phyloP scores from a whole-genome alignment of 2,329 filamentous ascomycete species.

The Anisogramma anomala region DNA sequence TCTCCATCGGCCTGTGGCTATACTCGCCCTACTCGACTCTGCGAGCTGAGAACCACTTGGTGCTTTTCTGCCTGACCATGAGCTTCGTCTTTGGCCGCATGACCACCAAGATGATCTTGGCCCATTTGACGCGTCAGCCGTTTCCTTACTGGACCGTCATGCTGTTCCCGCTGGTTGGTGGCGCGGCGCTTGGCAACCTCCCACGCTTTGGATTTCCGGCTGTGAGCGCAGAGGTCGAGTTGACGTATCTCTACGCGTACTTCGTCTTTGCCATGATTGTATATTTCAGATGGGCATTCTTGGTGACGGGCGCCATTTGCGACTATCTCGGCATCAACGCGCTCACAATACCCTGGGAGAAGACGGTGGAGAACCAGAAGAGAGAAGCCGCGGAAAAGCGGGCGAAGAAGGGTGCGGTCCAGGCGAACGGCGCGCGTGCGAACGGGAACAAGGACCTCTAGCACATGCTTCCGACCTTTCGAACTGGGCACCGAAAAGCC shows the following conservation, averaged over 20 bases:
- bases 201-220: constrained; percentile 62
- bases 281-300: constrained; percentile 85
- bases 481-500: not conserved
- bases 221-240: constrained; percentile 54
- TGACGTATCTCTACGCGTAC: constrained; percentile 74
- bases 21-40: constrained; percentile 80
- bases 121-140: constrained; percentile 82
- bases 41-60: constrained; percentile 71
- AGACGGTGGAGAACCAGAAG: constrained; percentile 43
- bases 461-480: not conserved
- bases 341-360: constrained; percentile 64
- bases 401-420: constrained; percentile 6
- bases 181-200: constrained; percentile 72
- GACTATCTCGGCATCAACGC: constrained; percentile 88
- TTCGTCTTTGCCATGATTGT: constrained; percentile 72
- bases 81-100: constrained; percentile 96
- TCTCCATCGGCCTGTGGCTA: constrained; percentile 69
- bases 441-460: constrained; percentile 22
- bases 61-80: constrained; percentile 86
- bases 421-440: constrained; percentile 17
- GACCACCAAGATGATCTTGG: constrained; percentile 98
- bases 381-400: constrained; percentile 23
- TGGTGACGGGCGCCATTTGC: constrained; percentile 87
- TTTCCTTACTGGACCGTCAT: constrained; percentile 97
- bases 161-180: constrained; percentile 74